phyloP scores from a whole-genome alignment of 2,329 filamentous ascomycete species.

The Clonostachys chloroleuca region DNA sequence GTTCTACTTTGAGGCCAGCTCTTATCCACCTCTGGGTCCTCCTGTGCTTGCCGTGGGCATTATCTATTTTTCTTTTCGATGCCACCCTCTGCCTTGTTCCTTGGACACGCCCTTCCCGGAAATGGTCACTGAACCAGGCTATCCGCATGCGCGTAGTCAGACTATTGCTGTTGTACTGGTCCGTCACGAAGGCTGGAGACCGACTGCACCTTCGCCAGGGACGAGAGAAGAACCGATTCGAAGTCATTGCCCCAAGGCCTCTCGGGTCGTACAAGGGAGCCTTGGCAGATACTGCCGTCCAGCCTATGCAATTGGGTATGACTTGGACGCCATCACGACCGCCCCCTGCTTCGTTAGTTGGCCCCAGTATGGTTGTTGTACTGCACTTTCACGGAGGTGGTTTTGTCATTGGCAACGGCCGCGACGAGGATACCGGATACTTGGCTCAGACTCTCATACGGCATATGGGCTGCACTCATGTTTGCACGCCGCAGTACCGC shows the following conservation, averaged over 20 bases:
- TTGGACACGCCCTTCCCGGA: background rate
- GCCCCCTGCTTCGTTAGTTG: constrained; percentile 2
- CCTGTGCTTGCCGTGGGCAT: too few relatives aligned
- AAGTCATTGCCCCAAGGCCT: constrained; percentile 7
- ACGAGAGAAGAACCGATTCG: constrained; percentile 13
- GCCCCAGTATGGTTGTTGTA: constrained; percentile 6
- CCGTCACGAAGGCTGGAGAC: constrained; percentile 2
- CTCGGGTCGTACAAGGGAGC: constrained; percentile 9
- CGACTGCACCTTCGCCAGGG: constrained; percentile 7
- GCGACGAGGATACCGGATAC: constrained; percentile 18
- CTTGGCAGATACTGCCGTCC: constrained; percentile 5
- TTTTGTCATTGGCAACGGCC: constrained; percentile 20
- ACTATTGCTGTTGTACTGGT: constrained; percentile 3
- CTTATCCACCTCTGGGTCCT: too few relatives aligned
- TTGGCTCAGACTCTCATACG: constrained; percentile 12
- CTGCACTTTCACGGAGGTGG: constrained; percentile 25
- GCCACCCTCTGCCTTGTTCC: constrained; percentile 1
- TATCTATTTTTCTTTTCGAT: too few relatives aligned
- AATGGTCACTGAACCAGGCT: constrained; percentile 5
- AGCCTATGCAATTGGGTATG: constrained; percentile 9
- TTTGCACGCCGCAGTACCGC: constrained; percentile 24
- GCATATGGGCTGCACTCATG: constrained; percentile 12
- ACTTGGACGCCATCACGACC: constrained; percentile 14
- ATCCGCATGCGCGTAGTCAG: constrained; percentile 4
- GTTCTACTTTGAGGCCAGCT: too few relatives aligned